Percentiles rank a stretch among this genome's conserved stretches.
Conservation (phyloP, 441 rosid genomes). For the Croton setiger region DNA sequence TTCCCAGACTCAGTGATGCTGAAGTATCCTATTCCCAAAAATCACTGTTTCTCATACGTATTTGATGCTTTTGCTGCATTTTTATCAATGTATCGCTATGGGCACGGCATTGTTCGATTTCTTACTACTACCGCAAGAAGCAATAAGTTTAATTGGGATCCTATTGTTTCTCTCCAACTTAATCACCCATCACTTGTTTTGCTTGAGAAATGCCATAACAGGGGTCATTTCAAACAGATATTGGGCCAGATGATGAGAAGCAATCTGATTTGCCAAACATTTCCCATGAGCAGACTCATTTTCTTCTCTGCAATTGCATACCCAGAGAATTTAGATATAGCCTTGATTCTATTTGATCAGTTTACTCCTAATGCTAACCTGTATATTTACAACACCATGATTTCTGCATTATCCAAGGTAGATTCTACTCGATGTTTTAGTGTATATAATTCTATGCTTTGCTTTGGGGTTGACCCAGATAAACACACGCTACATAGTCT, state of each 20-base stretch:
- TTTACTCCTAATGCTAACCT: slow-evolving; percentile 47
- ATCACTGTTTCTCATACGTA: background rate
- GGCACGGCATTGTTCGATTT: slow-evolving; percentile 30
- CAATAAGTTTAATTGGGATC: slow-evolving; percentile 37
- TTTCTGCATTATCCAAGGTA: slow-evolving; percentile 33
- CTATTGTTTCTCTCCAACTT: slow-evolving; percentile 38
- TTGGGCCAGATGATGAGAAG: slow-evolving; percentile 46
- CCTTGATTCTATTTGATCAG: slow-evolving; percentile 36
- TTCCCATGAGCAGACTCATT: slow-evolving; percentile 63
- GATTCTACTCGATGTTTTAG: slow-evolving; percentile 23
- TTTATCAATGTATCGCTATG: slow-evolving; percentile 20
- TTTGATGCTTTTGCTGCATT: background rate
- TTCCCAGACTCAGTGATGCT: background rate
- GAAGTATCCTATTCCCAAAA: background rate
- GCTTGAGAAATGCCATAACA: slow-evolving; percentile 43
- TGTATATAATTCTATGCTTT: slow-evolving; percentile 40
- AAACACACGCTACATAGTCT: slow-evolving; percentile 42
- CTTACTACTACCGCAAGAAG: slow-evolving; percentile 22
- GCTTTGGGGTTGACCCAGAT: slow-evolving; percentile 38
- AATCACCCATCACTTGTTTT: slow-evolving; percentile 44
- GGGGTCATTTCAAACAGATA: slow-evolving; percentile 46
- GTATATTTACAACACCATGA: slow-evolving; percentile 48
- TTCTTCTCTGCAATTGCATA: slow-evolving; percentile 43
- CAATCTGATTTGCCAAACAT: slow-evolving; percentile 44
- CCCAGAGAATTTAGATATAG: slow-evolving; percentile 46